Percentiles rank a stretch among this genome's conserved stretches.
phyloP scores from a whole-genome alignment of 257 asterid genomes.

The Asclepias syriaca region DNA sequence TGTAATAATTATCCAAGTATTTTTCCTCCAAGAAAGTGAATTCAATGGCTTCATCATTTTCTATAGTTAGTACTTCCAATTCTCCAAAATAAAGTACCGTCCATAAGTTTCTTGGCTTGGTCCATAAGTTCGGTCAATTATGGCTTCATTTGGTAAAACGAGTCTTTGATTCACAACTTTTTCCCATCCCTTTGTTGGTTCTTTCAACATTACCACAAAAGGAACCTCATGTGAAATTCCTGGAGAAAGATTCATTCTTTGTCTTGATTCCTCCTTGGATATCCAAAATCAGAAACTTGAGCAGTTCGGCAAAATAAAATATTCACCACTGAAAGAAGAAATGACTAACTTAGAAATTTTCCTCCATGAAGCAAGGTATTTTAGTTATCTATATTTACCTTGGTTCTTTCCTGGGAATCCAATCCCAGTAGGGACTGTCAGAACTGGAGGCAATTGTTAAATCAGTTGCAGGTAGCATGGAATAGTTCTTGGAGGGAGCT shows the following conservation, averaged over 20 bases:
- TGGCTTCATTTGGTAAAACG: constrained; percentile 8
- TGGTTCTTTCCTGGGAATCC: neutral
- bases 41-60: neutral
- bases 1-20: no score
- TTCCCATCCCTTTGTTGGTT: constrained; percentile 10
- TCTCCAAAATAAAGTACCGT: constrained; percentile 1
- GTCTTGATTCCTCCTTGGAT: constrained; percentile 3
- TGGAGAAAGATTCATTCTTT: neutral
- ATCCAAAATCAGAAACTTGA: neutral
- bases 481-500: neutral
- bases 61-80: neutral
- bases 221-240: constrained; percentile 7
- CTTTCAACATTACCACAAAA: constrained; percentile 10
- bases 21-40: neutral
- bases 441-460: neutral
- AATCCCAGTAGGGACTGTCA: no score
- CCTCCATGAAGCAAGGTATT: neutral
- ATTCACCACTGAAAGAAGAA: neutral
- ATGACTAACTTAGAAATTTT: neutral
- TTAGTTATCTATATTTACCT: neutral
- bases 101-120: constrained; percentile 5
- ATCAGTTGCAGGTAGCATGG: neutral
- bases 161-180: constrained; percentile 4
- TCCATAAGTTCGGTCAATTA: neutral
- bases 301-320: neutral